A percentile compares a stretch with the other conserved stretches of the same genome.
Conservation (phyloP, 306 rosid species). For the Castanospermum australe region DNA sequence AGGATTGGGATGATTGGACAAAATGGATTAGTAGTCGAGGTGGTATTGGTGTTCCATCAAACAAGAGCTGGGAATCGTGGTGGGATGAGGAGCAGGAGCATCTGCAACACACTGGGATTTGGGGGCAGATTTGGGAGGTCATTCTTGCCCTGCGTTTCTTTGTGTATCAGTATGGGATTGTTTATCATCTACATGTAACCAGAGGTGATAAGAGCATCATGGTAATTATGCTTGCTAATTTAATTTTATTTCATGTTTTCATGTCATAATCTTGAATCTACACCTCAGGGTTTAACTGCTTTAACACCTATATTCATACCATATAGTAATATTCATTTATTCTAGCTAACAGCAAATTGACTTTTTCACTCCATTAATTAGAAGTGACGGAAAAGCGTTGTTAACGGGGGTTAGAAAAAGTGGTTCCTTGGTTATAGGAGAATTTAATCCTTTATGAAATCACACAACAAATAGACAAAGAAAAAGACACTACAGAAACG, state of each 20-base stretch:
- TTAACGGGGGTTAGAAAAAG: background rate
- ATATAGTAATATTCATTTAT: background rate
- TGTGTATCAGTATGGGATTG: slow-evolving; percentile 88
- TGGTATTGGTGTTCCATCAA: slow-evolving; percentile 91
- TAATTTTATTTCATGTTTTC: slow-evolving; percentile 14
- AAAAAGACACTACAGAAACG: background rate
- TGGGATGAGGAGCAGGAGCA: slow-evolving; percentile 99
- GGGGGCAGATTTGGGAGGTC: slow-evolving; percentile 82
- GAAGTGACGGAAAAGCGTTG: no score
- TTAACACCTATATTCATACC: slow-evolving; percentile 1
- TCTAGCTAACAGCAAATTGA: no score
- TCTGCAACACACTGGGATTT: slow-evolving; percentile 65
- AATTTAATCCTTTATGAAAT: background rate
- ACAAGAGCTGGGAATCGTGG: slow-evolving; percentile 99
- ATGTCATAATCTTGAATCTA: slow-evolving; percentile 23
- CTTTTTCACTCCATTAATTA: no score
- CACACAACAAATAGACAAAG: background rate
- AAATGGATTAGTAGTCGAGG: slow-evolving; percentile 92
- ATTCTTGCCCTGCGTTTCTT: slow-evolving; percentile 82
- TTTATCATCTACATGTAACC: slow-evolving; percentile 75
- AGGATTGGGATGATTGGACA: slow-evolving; percentile 96
- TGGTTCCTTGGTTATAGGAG: background rate
- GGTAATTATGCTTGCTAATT: slow-evolving; percentile 46
- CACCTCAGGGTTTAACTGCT: slow-evolving; percentile 24
- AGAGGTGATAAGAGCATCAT: slow-evolving; percentile 58